A percentile compares a stretch with the other conserved stretches of the same genome.
phyloP scores from a whole-genome alignment of 2,329 filamentous ascomycete genomes.

The Sarocladium oryzae region DNA sequence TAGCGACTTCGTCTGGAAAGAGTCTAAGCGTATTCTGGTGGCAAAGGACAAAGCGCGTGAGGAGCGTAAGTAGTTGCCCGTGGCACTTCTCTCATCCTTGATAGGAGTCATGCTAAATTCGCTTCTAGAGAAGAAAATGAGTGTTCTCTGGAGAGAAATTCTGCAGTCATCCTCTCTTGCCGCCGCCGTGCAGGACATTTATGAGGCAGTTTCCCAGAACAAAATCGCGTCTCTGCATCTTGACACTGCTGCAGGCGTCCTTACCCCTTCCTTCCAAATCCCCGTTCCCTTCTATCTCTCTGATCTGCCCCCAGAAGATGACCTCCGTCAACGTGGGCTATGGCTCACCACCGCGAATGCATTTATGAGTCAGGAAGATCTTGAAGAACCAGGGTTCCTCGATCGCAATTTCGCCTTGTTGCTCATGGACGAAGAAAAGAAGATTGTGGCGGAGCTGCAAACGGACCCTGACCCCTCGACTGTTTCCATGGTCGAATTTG shows the following conservation, averaged over 20 bases:
- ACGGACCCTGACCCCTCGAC: slow-evolving; percentile 70
- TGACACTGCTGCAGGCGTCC: slow-evolving; percentile 51
- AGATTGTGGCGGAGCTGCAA: slow-evolving; percentile 67
- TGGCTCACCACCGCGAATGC: slow-evolving; percentile 86
- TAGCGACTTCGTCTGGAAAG: slow-evolving; percentile 84
- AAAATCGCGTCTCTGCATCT: slow-evolving; percentile 81
- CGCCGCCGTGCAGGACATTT: slow-evolving; percentile 74
- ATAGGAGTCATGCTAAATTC: too few species aligned
- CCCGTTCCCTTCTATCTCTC: slow-evolving; percentile 63
- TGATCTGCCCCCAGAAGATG: slow-evolving; percentile 63
- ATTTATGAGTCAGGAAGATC: slow-evolving; percentile 60
- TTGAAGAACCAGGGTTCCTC: slow-evolving; percentile 60
- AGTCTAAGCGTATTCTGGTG: slow-evolving; percentile 74
- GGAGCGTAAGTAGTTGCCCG: slow-evolving; percentile 38
- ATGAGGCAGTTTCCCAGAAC: slow-evolving; percentile 72
- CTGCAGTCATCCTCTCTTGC: slow-evolving; percentile 70
- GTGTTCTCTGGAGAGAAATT: slow-evolving; percentile 63
- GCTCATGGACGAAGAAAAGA: slow-evolving; percentile 74
- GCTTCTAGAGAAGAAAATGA: slow-evolving; percentile 51
- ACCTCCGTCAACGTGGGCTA: slow-evolving; percentile 61
- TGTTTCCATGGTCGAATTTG: slow-evolving; percentile 72
- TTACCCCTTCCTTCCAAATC: slow-evolving; percentile 55
- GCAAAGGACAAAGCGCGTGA: slow-evolving; percentile 79
- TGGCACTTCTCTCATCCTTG: not conserved
- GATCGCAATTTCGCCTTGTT: slow-evolving; percentile 85